Conservation (phyloP, 495 filamentous ascomycete species). For the Aspergillus leporis region DNA sequence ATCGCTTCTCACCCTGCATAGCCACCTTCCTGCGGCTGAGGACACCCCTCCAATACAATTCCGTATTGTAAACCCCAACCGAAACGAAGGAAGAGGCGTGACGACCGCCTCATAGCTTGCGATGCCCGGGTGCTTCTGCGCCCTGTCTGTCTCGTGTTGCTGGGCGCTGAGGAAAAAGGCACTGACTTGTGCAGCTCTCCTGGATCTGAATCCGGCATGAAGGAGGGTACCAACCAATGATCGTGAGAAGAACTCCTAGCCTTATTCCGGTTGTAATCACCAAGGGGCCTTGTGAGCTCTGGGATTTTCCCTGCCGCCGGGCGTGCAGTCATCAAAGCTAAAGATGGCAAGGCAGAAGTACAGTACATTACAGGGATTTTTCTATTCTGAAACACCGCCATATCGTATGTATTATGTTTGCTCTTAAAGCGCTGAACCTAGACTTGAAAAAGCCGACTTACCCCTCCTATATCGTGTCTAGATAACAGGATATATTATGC, state of each 20-base stretch:
- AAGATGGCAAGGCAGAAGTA: constrained; percentile 5
- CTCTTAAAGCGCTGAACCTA: background rate
- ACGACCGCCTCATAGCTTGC: background rate
- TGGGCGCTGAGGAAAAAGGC: background rate
- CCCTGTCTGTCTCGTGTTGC: constrained; percentile 1
- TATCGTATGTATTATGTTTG: background rate
- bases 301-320: background rate
- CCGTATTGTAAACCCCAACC: background rate
- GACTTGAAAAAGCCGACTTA: background rate
- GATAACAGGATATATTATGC: background rate
- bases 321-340: constrained; percentile 1
- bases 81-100: background rate
- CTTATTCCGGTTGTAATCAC: background rate
- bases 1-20: background rate
- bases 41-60: background rate
- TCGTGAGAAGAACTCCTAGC: background rate
- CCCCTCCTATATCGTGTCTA: background rate
- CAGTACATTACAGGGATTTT: constrained; percentile 8
- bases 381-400: constrained; percentile 5
- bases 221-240: background rate
- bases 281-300: background rate
- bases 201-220: background rate
- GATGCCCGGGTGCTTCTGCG: constrained; percentile 6
- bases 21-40: background rate
- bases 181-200: background rate